A percentile compares a stretch with the other conserved stretches of the same genome.
These are phyloP conservation scores for Papiliotrema terrestris DNA, from an alignment of 1,284 basidiomycete genomes.

Conservation along the genomic window DNA sequence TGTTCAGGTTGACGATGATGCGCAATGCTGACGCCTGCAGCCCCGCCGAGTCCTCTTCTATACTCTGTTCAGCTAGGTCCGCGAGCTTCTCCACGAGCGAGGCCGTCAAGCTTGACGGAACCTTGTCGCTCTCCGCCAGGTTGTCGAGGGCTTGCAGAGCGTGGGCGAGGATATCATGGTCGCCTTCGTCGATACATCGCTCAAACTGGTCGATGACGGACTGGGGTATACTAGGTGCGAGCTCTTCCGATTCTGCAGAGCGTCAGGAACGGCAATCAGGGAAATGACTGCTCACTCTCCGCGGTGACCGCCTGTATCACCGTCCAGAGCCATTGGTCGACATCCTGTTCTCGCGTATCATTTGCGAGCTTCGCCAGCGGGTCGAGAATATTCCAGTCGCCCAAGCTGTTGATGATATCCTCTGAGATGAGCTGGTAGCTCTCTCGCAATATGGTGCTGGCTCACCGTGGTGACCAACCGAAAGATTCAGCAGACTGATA, in stretches of 20 bases:
- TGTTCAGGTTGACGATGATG: constrained; percentile 77
- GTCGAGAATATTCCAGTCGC: neutral
- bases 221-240: neutral
- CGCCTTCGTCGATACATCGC: neutral
- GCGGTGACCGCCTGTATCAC: neutral
- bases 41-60: neutral
- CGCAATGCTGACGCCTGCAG: constrained; percentile 55
- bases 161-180: neutral
- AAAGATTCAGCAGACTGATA: constrained; percentile 36
- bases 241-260: neutral
- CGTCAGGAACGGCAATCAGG: neutral
- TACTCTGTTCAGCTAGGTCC: neutral
- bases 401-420: constrained; percentile 4
- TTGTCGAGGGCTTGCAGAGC: neutral
- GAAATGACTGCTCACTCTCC: neutral
- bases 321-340: constrained; percentile 4
- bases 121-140: neutral
- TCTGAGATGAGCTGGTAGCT: constrained; percentile 10
- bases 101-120: neutral
- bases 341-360: neutral
- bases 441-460: neutral
- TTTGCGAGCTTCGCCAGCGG: neutral
- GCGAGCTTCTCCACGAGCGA: neutral
- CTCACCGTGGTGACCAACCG: constrained; percentile 30
- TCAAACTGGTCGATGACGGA: neutral